Conservation (phyloP, 441 rosid species). For the Adansonia gregorii region DNA sequence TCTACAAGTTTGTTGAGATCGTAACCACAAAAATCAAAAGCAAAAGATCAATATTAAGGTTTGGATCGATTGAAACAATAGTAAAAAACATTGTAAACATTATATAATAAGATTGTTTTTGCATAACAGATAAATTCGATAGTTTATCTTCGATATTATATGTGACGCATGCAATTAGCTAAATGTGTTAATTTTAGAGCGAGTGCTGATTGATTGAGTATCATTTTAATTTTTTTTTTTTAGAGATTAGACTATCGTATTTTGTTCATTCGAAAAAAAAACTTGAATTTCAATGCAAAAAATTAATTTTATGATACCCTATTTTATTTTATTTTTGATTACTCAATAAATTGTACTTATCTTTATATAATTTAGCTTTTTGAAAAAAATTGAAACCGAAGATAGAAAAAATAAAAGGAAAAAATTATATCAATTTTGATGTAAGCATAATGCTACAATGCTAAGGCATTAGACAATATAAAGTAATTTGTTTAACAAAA, state of each 20-base stretch:
- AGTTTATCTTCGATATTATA: neutral
- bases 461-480: neutral
- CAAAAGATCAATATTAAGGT: neutral
- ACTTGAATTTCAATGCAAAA: too few relatives aligned
- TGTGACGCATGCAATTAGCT: neutral
- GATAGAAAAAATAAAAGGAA: too few relatives aligned
- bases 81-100: too few relatives aligned
- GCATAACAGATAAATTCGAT: neutral
- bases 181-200: neutral
- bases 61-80: too few relatives aligned
- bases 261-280: too few relatives aligned
- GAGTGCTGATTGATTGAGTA: neutral
- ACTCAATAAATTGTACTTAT: neutral
- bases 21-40: neutral
- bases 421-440: too few relatives aligned
- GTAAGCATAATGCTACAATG: too few relatives aligned
- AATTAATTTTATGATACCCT: neutral
- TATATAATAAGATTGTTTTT: neutral
- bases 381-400: neutral
- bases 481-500: neutral
- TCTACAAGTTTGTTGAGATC: neutral
- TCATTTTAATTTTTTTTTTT: too few relatives aligned
- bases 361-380: neutral
- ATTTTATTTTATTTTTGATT: neutral
- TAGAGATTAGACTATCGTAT: too few relatives aligned